Base-by-base conservation (phyloP, 2,329 filamentous ascomycete genomes). In the Aspergillus sp. region DNA sequence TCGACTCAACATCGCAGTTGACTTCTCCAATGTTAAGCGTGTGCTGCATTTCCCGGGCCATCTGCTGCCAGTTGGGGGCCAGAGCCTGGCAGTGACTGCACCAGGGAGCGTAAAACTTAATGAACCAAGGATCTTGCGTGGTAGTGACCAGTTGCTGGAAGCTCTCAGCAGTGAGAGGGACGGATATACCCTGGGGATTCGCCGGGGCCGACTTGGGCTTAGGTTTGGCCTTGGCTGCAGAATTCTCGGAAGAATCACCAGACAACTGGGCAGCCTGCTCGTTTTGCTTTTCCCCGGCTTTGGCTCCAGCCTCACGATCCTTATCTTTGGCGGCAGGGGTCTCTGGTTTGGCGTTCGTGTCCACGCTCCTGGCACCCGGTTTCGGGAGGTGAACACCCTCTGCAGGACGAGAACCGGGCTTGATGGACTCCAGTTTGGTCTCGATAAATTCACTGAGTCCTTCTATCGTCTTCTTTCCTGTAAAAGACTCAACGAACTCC, bases 91-190 rank as follows among this genome's bases (percentile, higher is more conserved):
- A 99, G 73, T 99, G 94, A 61, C 86, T 85, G 71, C 94, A 99
- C 94, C 93, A 97, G 5, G 94, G 95, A 16, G 90, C 92, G 70
- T 96, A 97, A 70, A 99, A 97, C 73, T 99, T 99, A 79, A 99
- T 85, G 67, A 99, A 96, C 94, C 94, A 99, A 5, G 92, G 87
- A 57, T 97, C 91, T 58, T 89, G 84, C 0, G 90, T 91, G 69
- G 86, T 88, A 3, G 90, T 95, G 44, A 99, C 92, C 35, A 87
- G 78, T 52, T 83, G 85, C 68, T 95, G 87, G 76, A 99, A 99
- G 57, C 79, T 89, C 67, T 96, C 91, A 0, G 89, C 86, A 2
- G 85, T 91, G 48, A 99, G 80, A 6, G 85, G 74, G 32, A 90
- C 79, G 6, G 90, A 95, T 14, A 81, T 77, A 6, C 94, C 94